Percentiles rank a stretch among this genome's conserved stretches.
Evolutionary conservation across 805 yeast genomes (phyloP).

Genomic region (Wickerhamomyces chaumierensis): DNA sequence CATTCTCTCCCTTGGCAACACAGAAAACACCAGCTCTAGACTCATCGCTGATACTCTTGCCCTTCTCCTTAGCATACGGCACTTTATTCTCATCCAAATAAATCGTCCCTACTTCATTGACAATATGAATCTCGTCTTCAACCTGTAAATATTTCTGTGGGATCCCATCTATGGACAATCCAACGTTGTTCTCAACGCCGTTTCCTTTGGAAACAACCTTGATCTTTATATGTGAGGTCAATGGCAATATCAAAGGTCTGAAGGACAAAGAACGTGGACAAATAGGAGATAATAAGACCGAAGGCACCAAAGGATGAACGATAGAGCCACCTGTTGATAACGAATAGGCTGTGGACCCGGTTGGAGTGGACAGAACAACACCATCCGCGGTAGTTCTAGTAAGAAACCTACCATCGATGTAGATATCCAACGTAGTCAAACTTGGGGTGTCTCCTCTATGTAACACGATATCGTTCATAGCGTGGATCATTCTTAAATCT

Average conservation of each 20-base stretch:
- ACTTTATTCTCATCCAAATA: slow-evolving; percentile 38
- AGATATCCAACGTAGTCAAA: slow-evolving; percentile 73
- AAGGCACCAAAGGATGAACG: slow-evolving; percentile 79
- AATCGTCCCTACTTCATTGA: slow-evolving; percentile 54
- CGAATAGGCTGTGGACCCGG: slow-evolving; percentile 92
- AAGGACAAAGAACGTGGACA: slow-evolving; percentile 89
- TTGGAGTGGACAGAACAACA: slow-evolving; percentile 74
- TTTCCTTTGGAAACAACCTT: slow-evolving; percentile 37
- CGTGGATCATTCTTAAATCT: slow-evolving; percentile 39
- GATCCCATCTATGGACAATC: slow-evolving; percentile 76
- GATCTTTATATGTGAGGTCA: slow-evolving; percentile 61
- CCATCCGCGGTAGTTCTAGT: slow-evolving; percentile 94
- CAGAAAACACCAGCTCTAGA: slow-evolving; percentile 65
- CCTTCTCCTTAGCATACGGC: slow-evolving; percentile 21
- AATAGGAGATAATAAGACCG: slow-evolving; percentile 76
- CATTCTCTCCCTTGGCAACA: slow-evolving; percentile 70
- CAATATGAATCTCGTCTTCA: slow-evolving; percentile 73
- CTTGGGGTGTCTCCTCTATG: slow-evolving; percentile 88
- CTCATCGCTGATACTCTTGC: slow-evolving; percentile 9
- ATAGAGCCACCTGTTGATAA: slow-evolving; percentile 86
- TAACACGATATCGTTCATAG: slow-evolving; percentile 85
- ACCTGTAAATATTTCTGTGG: slow-evolving; percentile 55
- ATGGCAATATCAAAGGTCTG: slow-evolving; percentile 76
- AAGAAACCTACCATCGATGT: slow-evolving; percentile 70
- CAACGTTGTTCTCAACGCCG: slow-evolving; percentile 33